Evolutionary conservation across 352 stramenopile genomes (phyloP).

Genomic region (Globisporangium lucens): DNA sequence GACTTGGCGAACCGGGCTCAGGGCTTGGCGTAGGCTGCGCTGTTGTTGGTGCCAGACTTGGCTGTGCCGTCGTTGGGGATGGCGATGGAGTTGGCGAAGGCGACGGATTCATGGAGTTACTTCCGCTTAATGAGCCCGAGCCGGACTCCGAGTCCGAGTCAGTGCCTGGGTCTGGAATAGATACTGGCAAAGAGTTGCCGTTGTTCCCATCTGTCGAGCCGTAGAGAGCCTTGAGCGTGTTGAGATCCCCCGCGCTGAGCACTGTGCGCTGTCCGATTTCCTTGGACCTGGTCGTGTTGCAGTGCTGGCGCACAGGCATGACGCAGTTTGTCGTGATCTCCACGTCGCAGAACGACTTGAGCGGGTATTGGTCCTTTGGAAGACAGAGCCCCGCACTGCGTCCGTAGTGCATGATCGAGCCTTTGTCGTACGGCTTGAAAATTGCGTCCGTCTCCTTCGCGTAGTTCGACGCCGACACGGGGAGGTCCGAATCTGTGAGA

Average conservation of each 20-base stretch:
- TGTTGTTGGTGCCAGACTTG: background rate
- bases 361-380: slow-evolving; percentile 57
- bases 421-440: slow-evolving; percentile 63
- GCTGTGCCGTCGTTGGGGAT: background rate
- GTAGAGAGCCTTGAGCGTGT: slow-evolving; percentile 62
- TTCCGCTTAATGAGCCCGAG: slow-evolving; percentile 2
- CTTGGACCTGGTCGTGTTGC: slow-evolving; percentile 56
- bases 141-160: background rate
- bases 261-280: slow-evolving; percentile 55
- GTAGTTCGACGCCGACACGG: slow-evolving; percentile 66
- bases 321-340: slow-evolving; percentile 64
- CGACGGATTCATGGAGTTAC: slow-evolving; percentile 16
- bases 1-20: background rate
- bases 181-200: slow-evolving; percentile 24
- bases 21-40: background rate
- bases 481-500: slow-evolving; percentile 56
- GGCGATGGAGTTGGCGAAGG: slow-evolving; percentile 16
- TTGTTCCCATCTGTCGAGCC: slow-evolving; percentile 35
- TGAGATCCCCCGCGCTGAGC: slow-evolving; percentile 60
- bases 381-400: slow-evolving; percentile 61
- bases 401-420: slow-evolving; percentile 82
- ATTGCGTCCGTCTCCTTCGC: slow-evolving; percentile 54
- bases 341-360: slow-evolving; percentile 65
- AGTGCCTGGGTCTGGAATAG: slow-evolving; percentile 19
- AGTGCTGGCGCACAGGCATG: slow-evolving; percentile 63